Percentiles rank a stretch among this genome's conserved stretches.
phyloP scores from a whole-genome alignment of 2,329 filamentous ascomycete genomes.

The Zalaria sp. region DNA sequence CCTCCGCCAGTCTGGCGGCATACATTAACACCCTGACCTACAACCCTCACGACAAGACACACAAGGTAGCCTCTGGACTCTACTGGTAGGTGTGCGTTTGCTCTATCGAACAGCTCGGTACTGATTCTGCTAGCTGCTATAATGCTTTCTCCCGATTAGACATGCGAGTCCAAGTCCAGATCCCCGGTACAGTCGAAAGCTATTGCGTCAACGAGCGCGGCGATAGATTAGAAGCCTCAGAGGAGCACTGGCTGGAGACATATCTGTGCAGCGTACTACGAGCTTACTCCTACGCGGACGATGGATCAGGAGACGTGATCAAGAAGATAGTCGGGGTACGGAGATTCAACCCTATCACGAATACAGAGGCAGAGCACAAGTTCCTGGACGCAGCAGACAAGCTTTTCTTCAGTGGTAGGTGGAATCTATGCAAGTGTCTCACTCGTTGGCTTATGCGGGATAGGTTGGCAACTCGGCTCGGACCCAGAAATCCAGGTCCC shows the following conservation, averaged over 20 bases:
- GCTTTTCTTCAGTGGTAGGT: slow-evolving; percentile 76
- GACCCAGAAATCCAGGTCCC: slow-evolving; percentile 96
- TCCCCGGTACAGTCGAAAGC: slow-evolving; percentile 89
- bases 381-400: slow-evolving; percentile 90
- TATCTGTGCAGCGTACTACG: slow-evolving; percentile 90
- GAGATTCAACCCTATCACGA: slow-evolving; percentile 93
- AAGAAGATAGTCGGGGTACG: slow-evolving; percentile 95
- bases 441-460: slow-evolving; percentile 3
- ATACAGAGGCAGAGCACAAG: slow-evolving; percentile 93
- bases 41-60: slow-evolving; percentile 65
- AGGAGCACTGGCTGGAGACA: slow-evolving; percentile 92
- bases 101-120: background rate
- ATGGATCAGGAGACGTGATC: slow-evolving; percentile 86
- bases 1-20: slow-evolving; percentile 87
- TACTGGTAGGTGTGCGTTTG: slow-evolving; percentile 59
- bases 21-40: slow-evolving; percentile 98
- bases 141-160: slow-evolving; percentile 97
- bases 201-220: slow-evolving; percentile 96
- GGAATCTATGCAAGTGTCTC: background rate
- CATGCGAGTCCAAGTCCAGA: slow-evolving; percentile 96
- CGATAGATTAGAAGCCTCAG: slow-evolving; percentile 83
- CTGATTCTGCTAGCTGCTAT: slow-evolving; percentile 55
- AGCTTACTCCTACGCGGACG: slow-evolving; percentile 92
- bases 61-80: slow-evolving; percentile 85
- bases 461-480: slow-evolving; percentile 88